phyloP scores from a whole-genome alignment of 176 grass and related monocot genomes.

The Melocanna baccifera region DNA sequence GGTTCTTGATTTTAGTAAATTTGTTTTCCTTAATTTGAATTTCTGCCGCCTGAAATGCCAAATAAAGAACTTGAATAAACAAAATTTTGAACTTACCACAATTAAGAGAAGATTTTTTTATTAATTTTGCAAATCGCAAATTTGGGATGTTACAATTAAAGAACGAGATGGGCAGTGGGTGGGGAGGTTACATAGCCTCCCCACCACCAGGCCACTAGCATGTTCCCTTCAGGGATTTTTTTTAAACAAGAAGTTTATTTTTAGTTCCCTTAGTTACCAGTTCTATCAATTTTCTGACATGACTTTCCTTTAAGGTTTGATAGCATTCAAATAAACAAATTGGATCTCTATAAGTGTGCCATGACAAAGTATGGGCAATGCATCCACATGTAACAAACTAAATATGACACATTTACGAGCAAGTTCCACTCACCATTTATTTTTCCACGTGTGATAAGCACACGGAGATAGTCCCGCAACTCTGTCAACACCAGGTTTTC shows the following conservation, averaged over 20 bases:
- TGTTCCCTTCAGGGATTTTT: not conserved
- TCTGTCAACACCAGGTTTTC: conserved; percentile 50
- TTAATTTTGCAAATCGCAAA: too few relatives aligned
- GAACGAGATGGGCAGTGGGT: not conserved
- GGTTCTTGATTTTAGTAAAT: too few relatives aligned
- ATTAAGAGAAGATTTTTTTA: too few relatives aligned
- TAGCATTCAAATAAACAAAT: not conserved
- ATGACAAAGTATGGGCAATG: not conserved
- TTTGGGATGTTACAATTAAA: too few relatives aligned
- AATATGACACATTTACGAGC: not conserved
- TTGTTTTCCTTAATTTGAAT: too few relatives aligned
- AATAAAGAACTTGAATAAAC: too few relatives aligned
- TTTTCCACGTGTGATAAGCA: conserved; percentile 46
- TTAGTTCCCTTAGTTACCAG: not conserved
- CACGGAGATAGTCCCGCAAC: conserved; percentile 51
- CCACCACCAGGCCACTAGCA: not conserved
- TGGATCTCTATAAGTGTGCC: not conserved
- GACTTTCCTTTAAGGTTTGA: not conserved
- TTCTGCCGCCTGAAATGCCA: too few relatives aligned
- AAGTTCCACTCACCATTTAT: conserved; percentile 51
- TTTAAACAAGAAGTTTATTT: not conserved
- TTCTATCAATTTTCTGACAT: not conserved
- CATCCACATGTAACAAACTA: conserved; percentile 6
- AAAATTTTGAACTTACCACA: too few relatives aligned
- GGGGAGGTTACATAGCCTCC: too few relatives aligned